phyloP scores from a whole-genome alignment of 2,329 filamentous ascomycete species.

The Claviceps sp. region DNA sequence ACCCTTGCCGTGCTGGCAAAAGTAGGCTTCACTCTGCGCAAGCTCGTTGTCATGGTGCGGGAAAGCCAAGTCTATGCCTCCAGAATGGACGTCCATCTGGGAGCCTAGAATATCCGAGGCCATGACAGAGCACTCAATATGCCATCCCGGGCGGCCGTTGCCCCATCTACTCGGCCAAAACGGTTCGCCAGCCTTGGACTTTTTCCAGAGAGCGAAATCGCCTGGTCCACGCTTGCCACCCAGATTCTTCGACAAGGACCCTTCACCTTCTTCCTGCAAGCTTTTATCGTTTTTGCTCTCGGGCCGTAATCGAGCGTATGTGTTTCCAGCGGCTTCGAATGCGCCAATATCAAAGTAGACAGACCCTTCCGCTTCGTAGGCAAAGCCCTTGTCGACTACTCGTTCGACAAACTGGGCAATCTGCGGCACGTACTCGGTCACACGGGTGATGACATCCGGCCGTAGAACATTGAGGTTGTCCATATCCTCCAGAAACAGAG shows the following conservation, averaged over 20 bases:
- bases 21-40: constrained; percentile 83
- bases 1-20: constrained; percentile 36
- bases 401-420: constrained; percentile 76
- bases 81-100: constrained; percentile 84
- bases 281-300: constrained; percentile 75
- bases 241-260: constrained; percentile 52
- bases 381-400: constrained; percentile 76
- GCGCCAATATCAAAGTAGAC: constrained; percentile 88
- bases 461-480: constrained; percentile 69
- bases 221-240: constrained; percentile 59
- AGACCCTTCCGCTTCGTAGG: constrained; percentile 68
- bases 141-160: constrained; percentile 80
- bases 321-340: constrained; percentile 74
- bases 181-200: constrained; percentile 81
- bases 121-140: constrained; percentile 96
- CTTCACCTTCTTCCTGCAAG: constrained; percentile 79
- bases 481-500: constrained; percentile 84
- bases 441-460: constrained; percentile 71
- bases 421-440: constrained; percentile 84
- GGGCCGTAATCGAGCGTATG: constrained; percentile 74
- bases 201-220: constrained; percentile 92
- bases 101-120: constrained; percentile 75
- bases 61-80: constrained; percentile 82
- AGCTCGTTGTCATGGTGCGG: constrained; percentile 90
- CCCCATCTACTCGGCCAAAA: constrained; percentile 86